phyloP scores from a whole-genome alignment of 176 grass and related monocot genomes.

The Pharus latifolius region DNA sequence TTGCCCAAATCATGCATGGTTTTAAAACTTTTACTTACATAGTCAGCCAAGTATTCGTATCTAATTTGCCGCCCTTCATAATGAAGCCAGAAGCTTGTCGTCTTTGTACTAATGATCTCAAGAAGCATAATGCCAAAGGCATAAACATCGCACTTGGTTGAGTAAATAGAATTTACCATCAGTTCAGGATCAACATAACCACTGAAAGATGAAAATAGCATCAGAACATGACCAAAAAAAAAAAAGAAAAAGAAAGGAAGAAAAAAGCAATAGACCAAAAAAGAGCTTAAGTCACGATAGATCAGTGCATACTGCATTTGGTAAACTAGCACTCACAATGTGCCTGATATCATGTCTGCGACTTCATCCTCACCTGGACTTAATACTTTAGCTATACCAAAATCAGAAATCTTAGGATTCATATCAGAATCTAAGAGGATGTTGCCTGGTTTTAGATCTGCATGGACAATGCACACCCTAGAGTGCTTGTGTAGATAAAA shows the following conservation, averaged over 20 bases:
- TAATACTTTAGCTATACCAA: background rate
- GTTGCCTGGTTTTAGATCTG: slow-evolving; percentile 2
- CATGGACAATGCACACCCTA: background rate
- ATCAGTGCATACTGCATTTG: too few relatives aligned
- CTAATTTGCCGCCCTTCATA: too few relatives aligned
- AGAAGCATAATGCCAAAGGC: background rate
- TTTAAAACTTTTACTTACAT: too few relatives aligned
- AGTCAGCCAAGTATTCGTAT: too few relatives aligned
- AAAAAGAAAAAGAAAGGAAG: too few relatives aligned
- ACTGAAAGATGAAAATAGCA: too few relatives aligned
- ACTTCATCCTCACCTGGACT: background rate
- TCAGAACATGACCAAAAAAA: too few relatives aligned
- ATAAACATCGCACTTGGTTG: slow-evolving; percentile 4
- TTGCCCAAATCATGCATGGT: too few relatives aligned
- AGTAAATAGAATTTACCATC: background rate
- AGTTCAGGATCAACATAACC: background rate
- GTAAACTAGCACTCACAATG: background rate
- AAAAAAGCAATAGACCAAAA: too few relatives aligned
- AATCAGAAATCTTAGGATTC: slow-evolving; percentile 16
- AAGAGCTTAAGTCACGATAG: too few relatives aligned
- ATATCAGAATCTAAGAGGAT: slow-evolving; percentile 13
- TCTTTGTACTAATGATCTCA: background rate
- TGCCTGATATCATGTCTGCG: background rate
- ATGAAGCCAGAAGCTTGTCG: too few relatives aligned
- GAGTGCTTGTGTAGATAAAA: slow-evolving; percentile 10